A percentile compares a stretch with the other conserved stretches of the same genome.
Conservation (phyloP, 202 grass and related monocot genomes). For the Elaeis oleifera region DNA sequence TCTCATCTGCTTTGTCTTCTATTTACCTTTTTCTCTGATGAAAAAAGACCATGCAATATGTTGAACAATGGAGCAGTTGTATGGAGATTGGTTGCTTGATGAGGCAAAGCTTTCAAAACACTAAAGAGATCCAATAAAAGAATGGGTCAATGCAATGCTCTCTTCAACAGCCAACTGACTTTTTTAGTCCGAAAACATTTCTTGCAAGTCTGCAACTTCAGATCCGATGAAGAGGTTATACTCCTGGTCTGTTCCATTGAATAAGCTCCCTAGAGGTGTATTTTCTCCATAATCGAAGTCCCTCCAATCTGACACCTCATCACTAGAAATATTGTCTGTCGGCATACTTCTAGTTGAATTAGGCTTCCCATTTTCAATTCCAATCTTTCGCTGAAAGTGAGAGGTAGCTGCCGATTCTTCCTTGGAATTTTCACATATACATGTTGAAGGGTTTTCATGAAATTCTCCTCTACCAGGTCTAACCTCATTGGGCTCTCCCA, state of each 20-base stretch:
- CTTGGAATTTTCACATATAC: conserved; percentile 54
- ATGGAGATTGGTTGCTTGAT: too few relatives aligned
- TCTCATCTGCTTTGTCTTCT: too few relatives aligned
- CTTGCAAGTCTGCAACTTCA: conserved; percentile 46
- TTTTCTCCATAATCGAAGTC: conserved; percentile 80
- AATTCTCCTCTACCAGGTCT: conserved; percentile 87
- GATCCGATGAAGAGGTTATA: conserved; percentile 32
- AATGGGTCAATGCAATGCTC: conserved; percentile 17
- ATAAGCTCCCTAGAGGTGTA: conserved; percentile 41
- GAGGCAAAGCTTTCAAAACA: background rate
- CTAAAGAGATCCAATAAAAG: conserved; percentile 15
- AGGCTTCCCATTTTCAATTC: conserved; percentile 18
- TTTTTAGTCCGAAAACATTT: conserved; percentile 53
- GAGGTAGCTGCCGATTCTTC: background rate
- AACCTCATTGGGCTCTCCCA: conserved; percentile 88
- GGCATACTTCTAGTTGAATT: conserved; percentile 17
- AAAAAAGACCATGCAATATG: too few relatives aligned
- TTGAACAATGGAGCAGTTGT: too few relatives aligned
- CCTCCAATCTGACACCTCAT: conserved; percentile 45
- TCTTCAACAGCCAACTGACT: too few relatives aligned
- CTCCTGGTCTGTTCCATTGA: conserved; percentile 45
- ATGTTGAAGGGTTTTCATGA: conserved; percentile 77
- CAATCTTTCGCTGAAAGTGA: conserved; percentile 16
- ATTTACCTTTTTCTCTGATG: too few relatives aligned
- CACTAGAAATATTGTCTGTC: conserved; percentile 29